Percentiles rank a stretch among this genome's conserved stretches.
Conservation (phyloP, 2,329 filamentous ascomycete species). For the Exophiala xenobiotica region DNA sequence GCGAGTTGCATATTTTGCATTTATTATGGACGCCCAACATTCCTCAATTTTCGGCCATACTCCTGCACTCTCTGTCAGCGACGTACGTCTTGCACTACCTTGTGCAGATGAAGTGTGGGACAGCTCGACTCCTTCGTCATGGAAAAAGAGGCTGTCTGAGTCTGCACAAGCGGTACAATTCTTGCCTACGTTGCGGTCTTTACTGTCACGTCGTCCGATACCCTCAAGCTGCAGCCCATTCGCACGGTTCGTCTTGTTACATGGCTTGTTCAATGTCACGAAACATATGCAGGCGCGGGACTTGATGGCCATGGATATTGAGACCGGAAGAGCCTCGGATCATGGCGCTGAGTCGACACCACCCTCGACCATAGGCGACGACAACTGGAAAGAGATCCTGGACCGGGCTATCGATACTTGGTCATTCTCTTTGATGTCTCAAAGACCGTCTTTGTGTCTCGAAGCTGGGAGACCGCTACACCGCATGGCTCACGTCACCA, state of each 20-base stretch:
- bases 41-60: conserved; percentile 34
- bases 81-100: conserved; percentile 32
- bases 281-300: conserved; percentile 32
- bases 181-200: conserved; percentile 28
- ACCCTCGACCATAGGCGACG: conserved; percentile 16
- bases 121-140: conserved; percentile 25
- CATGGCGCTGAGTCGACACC: conserved; percentile 5
- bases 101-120: conserved; percentile 33
- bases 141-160: conserved; percentile 27
- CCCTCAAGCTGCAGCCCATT: conserved; percentile 31
- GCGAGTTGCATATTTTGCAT: conserved; percentile 34
- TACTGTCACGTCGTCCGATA: conserved; percentile 30
- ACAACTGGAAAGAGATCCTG: conserved; percentile 33
- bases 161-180: conserved; percentile 29
- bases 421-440: conserved; percentile 33
- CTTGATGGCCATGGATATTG: conserved; percentile 28
- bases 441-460: conserved; percentile 30
- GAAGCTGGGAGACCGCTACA: conserved; percentile 30
- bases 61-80: conserved; percentile 32
- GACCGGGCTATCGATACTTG: conserved; percentile 33
- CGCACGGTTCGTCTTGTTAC: conserved; percentile 31
- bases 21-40: conserved; percentile 36
- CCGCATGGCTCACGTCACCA: conserved; percentile 33
- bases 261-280: conserved; percentile 33
- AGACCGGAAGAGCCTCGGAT: conserved; percentile 13